Evolutionary conservation across 345 rosid species (phyloP).

Genomic region (Brassica rapa): DNA sequence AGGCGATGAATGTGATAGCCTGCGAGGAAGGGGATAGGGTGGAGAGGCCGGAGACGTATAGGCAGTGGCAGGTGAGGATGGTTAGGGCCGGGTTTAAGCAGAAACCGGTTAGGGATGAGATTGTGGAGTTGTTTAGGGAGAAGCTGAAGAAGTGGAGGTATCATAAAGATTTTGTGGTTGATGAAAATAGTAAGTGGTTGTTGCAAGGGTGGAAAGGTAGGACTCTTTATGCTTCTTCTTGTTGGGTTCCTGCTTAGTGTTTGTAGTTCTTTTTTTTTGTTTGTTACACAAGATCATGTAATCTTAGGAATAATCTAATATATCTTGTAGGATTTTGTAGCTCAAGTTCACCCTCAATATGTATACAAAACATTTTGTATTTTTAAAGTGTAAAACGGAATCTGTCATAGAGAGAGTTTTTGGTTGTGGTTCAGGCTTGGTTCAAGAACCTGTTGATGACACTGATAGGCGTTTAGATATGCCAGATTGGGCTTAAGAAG

Average conservation of each 20-base stretch:
- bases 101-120: background rate
- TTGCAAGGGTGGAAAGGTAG: background rate
- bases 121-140: background rate
- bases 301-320: background rate
- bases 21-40: constrained; percentile 75
- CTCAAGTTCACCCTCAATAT: background rate
- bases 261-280: background rate
- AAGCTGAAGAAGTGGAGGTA: background rate
- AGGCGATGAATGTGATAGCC: constrained; percentile 62
- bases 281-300: background rate
- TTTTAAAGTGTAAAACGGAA: background rate
- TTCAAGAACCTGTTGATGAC: background rate
- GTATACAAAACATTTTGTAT: background rate
- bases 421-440: background rate
- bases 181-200: background rate
- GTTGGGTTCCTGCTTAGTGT: background rate
- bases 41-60: constrained; percentile 71
- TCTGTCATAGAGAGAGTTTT: background rate
- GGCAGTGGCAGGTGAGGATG: background rate
- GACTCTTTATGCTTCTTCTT: background rate
- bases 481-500: too few species aligned
- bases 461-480: background rate
- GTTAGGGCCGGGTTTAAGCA: background rate
- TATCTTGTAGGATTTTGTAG: background rate
- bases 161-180: background rate